A percentile compares a stretch with the other conserved stretches of the same genome.
Evolutionary conservation across 257 asterid genomes (phyloP).

Genomic region (Linderniella brevidens): DNA sequence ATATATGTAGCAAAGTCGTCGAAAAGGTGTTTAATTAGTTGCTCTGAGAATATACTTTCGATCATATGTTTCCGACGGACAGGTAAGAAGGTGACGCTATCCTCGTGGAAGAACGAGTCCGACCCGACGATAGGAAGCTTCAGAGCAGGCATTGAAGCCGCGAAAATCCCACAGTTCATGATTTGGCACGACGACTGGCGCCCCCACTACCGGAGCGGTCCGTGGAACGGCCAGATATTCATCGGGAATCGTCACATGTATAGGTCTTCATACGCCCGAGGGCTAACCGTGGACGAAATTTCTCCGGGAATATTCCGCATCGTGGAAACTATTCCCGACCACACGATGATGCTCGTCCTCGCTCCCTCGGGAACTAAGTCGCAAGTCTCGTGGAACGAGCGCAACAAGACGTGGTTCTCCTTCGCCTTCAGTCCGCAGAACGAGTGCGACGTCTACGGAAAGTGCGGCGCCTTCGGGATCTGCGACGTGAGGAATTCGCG

Average conservation of each 20-base stretch:
- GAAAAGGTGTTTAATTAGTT: too few species aligned
- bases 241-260: conserved; percentile 16
- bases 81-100: conserved; percentile 8
- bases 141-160: conserved; percentile 10
- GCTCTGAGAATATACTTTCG: too few species aligned
- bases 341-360: too few species aligned
- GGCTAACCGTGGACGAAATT: conserved; percentile 14
- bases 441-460: conserved; percentile 12
- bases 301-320: conserved; percentile 6
- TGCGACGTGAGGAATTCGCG: conserved; percentile 24
- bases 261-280: background rate
- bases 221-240: conserved; percentile 21
- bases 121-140: conserved; percentile 42
- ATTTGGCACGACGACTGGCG: conserved; percentile 16
- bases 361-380: background rate
- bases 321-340: conserved; percentile 7
- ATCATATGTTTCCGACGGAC: too few species aligned
- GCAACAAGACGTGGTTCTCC: too few species aligned
- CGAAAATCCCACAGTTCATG: conserved; percentile 16
- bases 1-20: too few species aligned
- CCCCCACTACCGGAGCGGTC: conserved; percentile 33
- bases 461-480: conserved; percentile 35
- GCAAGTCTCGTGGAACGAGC: conserved; percentile 4
- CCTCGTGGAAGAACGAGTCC: conserved; percentile 23
- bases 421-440: conserved; percentile 8